Base-by-base conservation (phyloP, 179 eudicot species). In the Patellifolia procumbens region DNA sequence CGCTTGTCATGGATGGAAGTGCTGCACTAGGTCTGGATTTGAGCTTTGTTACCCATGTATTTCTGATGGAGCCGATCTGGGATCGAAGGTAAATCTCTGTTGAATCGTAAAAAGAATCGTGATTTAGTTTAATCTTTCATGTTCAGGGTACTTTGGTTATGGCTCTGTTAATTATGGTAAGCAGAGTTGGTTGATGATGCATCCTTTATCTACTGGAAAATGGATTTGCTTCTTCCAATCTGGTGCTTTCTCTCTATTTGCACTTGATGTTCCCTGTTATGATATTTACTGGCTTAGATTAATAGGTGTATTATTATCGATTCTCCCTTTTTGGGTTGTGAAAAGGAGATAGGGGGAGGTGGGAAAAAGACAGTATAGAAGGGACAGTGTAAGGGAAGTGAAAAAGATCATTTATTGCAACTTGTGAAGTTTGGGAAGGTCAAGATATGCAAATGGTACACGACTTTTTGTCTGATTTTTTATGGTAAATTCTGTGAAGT, bases 61-160 rank as follows among this genome's bases (percentile, higher is more conserved):
- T 93, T 74, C 73, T 95, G 37, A 93, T 93, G 98, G 99, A 96
- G 83, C 99, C 99, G 70, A 96, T 96, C 43, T 96, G 99, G 99
- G 99, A 96, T 77, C 84, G 89, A 84, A 96, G 98, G 99, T 96
- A 85, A 74, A 73, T 32, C n/a, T 39, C 35, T 49, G 24, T 10
- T 56, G 55, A 1, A 16, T 7, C 29, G 2, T 63, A 4, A 15
- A 32, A 45, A 32, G 19, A 28, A 24, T 65, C 65, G 73, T 16
- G 49, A 34, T 51, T 32, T 9, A 28, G n/a, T 42, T 29, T 64
- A 49, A 32, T 58, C 0, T 74, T 43, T 31, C 6, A 34, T 43
- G 48, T 52, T 31, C 6, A 34, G 31, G 48, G 37, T 11, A 65
- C 28, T 43, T 51, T 45, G 17, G 26, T 12, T 58, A 26, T 68